phyloP scores from a whole-genome alignment of 495 filamentous ascomycete species.

The Aspergillus sclerotioniger region DNA sequence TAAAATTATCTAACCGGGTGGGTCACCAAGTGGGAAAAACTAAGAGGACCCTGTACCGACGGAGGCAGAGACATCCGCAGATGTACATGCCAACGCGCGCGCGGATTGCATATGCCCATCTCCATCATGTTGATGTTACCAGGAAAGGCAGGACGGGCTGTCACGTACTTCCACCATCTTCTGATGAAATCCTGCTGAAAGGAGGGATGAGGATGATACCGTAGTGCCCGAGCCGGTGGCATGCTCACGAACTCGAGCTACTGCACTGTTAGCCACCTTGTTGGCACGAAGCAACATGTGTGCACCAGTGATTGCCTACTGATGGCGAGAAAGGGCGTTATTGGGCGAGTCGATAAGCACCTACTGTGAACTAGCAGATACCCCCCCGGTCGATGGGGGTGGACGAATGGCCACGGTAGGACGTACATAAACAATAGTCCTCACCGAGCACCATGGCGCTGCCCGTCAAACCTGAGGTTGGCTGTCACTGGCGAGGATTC shows the following conservation, averaged over 20 bases:
- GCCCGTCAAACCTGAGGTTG: too few species aligned
- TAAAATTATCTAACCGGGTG: slow-evolving; percentile 2
- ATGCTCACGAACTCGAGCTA: slow-evolving; percentile 17
- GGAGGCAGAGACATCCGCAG: background rate
- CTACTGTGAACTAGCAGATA: background rate
- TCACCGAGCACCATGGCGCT: too few species aligned
- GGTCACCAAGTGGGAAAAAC: background rate
- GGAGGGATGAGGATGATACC: slow-evolving; percentile 1
- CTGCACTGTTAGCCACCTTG: slow-evolving; percentile 24
- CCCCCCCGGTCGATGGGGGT: background rate
- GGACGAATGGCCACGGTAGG: too few species aligned
- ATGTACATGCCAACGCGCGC: background rate
- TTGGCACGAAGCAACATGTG: slow-evolving; percentile 26
- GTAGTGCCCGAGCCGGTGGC: slow-evolving; percentile 9
- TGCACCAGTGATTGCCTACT: slow-evolving; percentile 20
- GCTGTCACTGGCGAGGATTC: background rate
- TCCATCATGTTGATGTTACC: background rate
- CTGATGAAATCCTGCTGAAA: background rate
- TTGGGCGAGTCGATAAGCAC: slow-evolving; percentile 11
- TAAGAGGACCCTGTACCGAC: background rate
- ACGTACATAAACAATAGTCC: too few species aligned
- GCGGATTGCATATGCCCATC: background rate
- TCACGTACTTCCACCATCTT: background rate
- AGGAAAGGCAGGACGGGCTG: background rate
- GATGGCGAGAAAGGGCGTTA: slow-evolving; percentile 11